Base-by-base conservation (phyloP, 345 rosid species). In the Gossypium arboreum region DNA sequence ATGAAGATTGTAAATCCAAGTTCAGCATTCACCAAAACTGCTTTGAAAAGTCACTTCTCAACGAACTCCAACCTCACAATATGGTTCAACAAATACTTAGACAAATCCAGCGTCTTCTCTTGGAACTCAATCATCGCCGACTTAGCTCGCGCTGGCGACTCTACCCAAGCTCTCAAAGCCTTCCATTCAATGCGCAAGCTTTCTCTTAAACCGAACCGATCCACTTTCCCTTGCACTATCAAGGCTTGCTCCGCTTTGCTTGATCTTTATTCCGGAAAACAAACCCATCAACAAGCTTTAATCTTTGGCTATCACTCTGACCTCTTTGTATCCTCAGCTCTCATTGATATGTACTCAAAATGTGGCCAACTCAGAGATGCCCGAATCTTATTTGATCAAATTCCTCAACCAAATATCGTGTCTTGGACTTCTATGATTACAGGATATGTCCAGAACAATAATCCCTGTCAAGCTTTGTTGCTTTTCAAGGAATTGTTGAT, bases 51-150 rank as follows among this genome's bases (percentile, higher is more conserved):
- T 74, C 78, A 68, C 72, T 78, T 48, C 73, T 84, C 86, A 47
- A 81, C 88, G 16, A 79, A 80, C 77, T 71, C 89, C 54, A 86
- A 90, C 76, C 85, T 92, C 50, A 77, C 83, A 7, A 81, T 87
- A 64, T 76, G 84, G 80, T 94, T 94, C 90, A 82, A 73, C 85
- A 88, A 84, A 74, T 88, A 86, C 84, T 86, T 92, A 18, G 92
- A 92, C 83, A 84, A 77, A 72, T 83, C 87, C 82, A 80, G 83
- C 78, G 93, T 94, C 77, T 82, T 61, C 75, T 88, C 94, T n/a
- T 94, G 97, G 98, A 94, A 94, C 90, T 87, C 93, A 3, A 75
- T 94, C 83, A 89, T 94, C 81, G 88, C 89, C 44, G 94, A 92
- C 51, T 79, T 94, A 80, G 90, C 98, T 75, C 91, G 98, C 27